Evolutionary conservation across 176 grass and related monocot genomes (phyloP).

Genomic region (Tillandsia fasciculata): DNA sequence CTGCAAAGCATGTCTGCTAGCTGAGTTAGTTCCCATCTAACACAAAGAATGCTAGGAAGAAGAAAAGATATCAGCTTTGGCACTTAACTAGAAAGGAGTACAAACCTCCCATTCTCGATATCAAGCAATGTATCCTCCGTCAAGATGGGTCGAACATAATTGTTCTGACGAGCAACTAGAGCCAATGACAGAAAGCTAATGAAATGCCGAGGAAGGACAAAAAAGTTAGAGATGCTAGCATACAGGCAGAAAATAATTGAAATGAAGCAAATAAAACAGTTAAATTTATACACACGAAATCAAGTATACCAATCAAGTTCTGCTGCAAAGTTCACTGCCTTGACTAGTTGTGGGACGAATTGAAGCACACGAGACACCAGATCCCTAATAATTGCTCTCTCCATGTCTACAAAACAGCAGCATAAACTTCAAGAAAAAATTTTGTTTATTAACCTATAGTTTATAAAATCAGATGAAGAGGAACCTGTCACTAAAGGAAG

Average conservation of each 20-base stretch:
- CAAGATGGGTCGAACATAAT: conserved; percentile 82
- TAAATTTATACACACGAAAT: conserved; percentile 12
- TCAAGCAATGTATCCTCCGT: conserved; percentile 69
- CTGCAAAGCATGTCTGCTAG: conserved; percentile 83
- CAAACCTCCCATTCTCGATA: conserved; percentile 93
- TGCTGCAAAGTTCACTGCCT: conserved; percentile 87
- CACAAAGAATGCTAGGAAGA: neutral
- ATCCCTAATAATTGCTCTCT: conserved; percentile 94
- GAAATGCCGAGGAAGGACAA: conserved; percentile 12
- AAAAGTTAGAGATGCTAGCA: neutral
- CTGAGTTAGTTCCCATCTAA: neutral
- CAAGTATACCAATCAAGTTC: conserved; percentile 90
- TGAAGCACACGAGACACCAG: conserved; percentile 69
- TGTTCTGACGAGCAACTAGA: conserved; percentile 73
- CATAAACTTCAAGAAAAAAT: neutral
- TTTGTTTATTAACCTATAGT: neutral
- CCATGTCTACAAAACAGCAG: conserved; percentile 58
- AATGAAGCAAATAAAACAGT: conserved; percentile 3
- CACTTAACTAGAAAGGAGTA: conserved; percentile 8
- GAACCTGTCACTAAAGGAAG: too few species aligned
- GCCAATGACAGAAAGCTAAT: conserved; percentile 79
- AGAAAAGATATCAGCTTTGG: neutral
- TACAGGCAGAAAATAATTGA: neutral
- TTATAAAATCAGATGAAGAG: too few species aligned
- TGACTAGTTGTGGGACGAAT: conserved; percentile 69